Percentiles rank a stretch among this genome's conserved stretches.
Evolutionary conservation across 495 filamentous ascomycete species (phyloP).

Genomic region (Parmelia sp.): DNA sequence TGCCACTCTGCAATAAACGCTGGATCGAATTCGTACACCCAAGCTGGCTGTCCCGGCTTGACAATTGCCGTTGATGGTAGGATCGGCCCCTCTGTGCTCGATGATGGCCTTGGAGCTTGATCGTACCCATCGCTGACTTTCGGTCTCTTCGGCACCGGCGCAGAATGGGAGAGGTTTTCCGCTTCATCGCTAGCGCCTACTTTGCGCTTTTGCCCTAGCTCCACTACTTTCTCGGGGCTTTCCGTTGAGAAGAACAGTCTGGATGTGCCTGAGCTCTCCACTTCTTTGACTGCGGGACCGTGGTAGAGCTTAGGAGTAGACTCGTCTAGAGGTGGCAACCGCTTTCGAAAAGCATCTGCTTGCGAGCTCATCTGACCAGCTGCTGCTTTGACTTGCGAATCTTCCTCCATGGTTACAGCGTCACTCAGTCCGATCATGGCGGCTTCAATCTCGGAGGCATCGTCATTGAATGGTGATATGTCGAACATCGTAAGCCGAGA

Average conservation of each 20-base stretch:
- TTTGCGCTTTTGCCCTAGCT: constrained; percentile 15
- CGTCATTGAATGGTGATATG: background rate
- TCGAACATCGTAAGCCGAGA: background rate
- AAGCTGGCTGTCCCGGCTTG: constrained; percentile 34
- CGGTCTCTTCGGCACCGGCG: constrained; percentile 3
- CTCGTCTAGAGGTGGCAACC: background rate
- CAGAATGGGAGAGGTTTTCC: constrained; percentile 1
- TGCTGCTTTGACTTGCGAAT: background rate
- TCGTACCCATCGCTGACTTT: constrained; percentile 3
- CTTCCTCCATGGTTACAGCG: constrained; percentile 14
- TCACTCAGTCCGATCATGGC: constrained; percentile 22
- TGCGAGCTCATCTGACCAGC: background rate
- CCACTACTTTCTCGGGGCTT: constrained; percentile 20
- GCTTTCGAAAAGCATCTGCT: background rate
- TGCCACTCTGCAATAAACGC: constrained; percentile 44
- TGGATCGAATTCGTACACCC: constrained; percentile 44
- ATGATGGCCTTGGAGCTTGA: constrained; percentile 1
- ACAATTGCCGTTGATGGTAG: constrained; percentile 10
- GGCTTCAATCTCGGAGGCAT: constrained; percentile 18
- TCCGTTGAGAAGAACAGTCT: constrained; percentile 18
- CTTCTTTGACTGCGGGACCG: background rate
- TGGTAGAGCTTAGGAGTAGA: background rate
- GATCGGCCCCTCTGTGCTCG: constrained; percentile 11
- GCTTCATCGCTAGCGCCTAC: constrained; percentile 6
- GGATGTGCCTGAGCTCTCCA: constrained; percentile 1